Evolutionary conservation across 306 rosid species (phyloP), one percentile per base, ranked within the genome.

Genomic region (Cucumis melo): DNA sequence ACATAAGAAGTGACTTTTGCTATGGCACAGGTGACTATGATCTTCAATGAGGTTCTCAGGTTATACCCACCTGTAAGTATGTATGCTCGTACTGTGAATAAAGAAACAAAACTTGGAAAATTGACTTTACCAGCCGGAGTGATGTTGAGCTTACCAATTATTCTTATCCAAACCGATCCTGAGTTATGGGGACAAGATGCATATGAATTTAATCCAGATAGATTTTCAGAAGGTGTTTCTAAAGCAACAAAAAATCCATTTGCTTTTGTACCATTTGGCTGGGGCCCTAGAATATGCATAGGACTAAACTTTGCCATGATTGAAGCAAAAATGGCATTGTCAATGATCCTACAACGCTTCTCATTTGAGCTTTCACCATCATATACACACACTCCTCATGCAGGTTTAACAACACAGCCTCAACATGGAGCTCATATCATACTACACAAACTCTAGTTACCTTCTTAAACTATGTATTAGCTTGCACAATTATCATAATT

Each of bases 281-380:
- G 82, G 67, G 83, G 85, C 70, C 76, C 83, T 2, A n/a, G 73
- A 11, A 60, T 76, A 1, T 79, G 89, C 65, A 77, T 82, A 54
- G 90, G 85, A 5, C 85, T 82, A 21, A 84, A 78, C 71, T 75
- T 75, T 19, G 51, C 66, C 12, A 54, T 75, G 78, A 29, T 78
- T 7, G 90, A 86, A 53, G 87, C 87, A 6, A 88, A 88, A 71
- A 17, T 83, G 16, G 84, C 44, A 10, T 12, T 88, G 15, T 79
- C 90, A 12, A 27, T 81, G 80, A 72, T 86, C 27, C 41, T 88
- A 46, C 86, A 81, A 46, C 68, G 15, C 56, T 87, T 87, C 71
- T 80, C 91, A 1, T 83, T 87, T 48, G 78, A 85, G 48, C 86
- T 87, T 75, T 87, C 91, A 0, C 75, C 88, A 0, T 21, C 75